Evolutionary conservation across 208 protist species (phyloP).

Genomic region (Leishmania martiniquensis): DNA sequence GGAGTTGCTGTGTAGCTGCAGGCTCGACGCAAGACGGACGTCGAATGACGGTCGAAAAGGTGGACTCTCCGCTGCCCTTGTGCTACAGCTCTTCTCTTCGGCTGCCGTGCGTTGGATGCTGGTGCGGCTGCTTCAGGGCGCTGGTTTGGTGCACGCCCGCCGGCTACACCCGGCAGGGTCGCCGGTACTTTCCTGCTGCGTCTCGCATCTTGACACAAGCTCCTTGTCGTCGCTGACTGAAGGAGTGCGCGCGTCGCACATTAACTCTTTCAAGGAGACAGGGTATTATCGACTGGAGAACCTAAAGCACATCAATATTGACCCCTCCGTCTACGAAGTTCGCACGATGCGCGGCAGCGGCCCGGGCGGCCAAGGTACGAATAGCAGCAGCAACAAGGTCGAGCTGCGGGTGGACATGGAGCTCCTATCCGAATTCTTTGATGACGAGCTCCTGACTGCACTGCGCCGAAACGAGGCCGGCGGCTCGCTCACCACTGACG

Average conservation of each 20-base stretch:
- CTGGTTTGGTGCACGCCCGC: not conserved
- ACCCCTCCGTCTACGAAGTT: constrained; percentile 55
- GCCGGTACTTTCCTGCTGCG: not conserved
- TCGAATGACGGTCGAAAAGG: not conserved
- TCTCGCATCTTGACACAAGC: not conserved
- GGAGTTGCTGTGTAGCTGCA: not conserved
- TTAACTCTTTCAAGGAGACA: constrained; percentile 61
- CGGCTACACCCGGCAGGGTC: not conserved
- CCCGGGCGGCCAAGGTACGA: constrained; percentile 81
- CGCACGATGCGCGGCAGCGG: constrained; percentile 72
- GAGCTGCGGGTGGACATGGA: constrained; percentile 72
- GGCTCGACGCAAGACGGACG: not conserved
- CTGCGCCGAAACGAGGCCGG: constrained; percentile 47
- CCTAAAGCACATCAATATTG: constrained; percentile 47
- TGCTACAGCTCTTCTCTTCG: not conserved
- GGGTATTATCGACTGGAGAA: constrained; percentile 65
- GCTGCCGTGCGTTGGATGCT: not conserved
- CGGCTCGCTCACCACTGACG: constrained; percentile 52
- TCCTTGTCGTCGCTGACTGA: not conserved
- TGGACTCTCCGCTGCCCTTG: not conserved
- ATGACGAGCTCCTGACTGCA: constrained; percentile 48
- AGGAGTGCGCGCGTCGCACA: constrained; percentile 37
- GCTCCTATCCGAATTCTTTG: constrained; percentile 51
- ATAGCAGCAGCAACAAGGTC: constrained; percentile 91
- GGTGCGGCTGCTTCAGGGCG: not conserved